phyloP scores from a whole-genome alignment of 2,329 filamentous ascomycete genomes.

The Arthrobotrys sinensis region DNA sequence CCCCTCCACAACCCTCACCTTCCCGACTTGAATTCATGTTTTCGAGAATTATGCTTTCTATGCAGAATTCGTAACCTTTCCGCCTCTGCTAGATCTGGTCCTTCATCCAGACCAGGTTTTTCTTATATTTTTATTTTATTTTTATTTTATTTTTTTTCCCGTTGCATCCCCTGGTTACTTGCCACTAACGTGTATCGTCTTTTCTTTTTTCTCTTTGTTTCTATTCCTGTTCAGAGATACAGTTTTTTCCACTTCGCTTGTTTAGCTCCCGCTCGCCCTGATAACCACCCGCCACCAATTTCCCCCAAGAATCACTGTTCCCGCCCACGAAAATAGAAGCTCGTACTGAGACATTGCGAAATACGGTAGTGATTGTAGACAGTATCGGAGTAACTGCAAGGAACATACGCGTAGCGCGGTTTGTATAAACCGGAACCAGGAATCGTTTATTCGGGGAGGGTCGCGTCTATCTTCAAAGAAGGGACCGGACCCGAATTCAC shows the following conservation, averaged over 20 bases:
- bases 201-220: constrained; percentile 44
- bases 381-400: constrained; percentile 58
- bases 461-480: constrained; percentile 43
- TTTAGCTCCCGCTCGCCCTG: constrained; percentile 60
- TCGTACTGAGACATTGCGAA: constrained; percentile 57
- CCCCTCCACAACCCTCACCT: constrained; percentile 41
- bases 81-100: constrained; percentile 12
- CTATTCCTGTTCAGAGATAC: constrained; percentile 42
- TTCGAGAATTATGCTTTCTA: constrained; percentile 45
- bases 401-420: constrained; percentile 59
- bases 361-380: constrained; percentile 59
- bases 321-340: constrained; percentile 59
- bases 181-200: constrained; percentile 59
- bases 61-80: constrained; percentile 29
- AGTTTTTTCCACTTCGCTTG: constrained; percentile 59
- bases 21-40: constrained; percentile 41
- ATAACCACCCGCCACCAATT: constrained; percentile 56
- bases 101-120: constrained; percentile 15
- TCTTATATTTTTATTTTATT: constrained; percentile 17
- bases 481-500: constrained; percentile 28
- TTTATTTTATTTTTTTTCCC: constrained; percentile 14
- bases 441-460: constrained; percentile 30
- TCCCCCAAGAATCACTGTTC: constrained; percentile 36
- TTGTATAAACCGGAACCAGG: constrained; percentile 52
- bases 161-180: constrained; percentile 48